Evolutionary conservation across 345 rosid genomes (phyloP).

Genomic region (Tarenaya hassleriana): DNA sequence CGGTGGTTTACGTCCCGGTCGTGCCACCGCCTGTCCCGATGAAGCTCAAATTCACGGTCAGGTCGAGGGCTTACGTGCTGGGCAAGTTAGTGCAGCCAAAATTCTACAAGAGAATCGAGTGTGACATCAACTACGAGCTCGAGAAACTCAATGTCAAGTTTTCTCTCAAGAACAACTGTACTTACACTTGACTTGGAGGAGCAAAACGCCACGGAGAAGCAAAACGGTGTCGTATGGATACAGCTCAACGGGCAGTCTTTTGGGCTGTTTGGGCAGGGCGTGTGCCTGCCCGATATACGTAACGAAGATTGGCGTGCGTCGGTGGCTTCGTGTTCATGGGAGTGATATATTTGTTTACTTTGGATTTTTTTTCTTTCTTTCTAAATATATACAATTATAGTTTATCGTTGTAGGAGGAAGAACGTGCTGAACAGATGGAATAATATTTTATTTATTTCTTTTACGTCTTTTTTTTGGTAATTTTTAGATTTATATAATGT

Average conservation of each 20-base stretch:
- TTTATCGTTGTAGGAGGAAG: too few species aligned
- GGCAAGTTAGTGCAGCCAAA: constrained; percentile 86
- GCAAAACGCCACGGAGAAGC: not conserved
- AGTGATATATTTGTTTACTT: constrained; percentile 18
- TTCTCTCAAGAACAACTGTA: constrained; percentile 65
- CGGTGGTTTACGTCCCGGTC: constrained; percentile 22
- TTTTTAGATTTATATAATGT: too few species aligned
- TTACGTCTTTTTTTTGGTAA: not conserved
- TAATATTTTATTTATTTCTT: constrained; percentile 27
- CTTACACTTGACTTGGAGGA: constrained; percentile 29
- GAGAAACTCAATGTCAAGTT: constrained; percentile 59
- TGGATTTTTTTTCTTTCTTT: constrained; percentile 21
- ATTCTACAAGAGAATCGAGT: constrained; percentile 58
- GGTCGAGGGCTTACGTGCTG: constrained; percentile 77
- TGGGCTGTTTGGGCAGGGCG: constrained; percentile 33
- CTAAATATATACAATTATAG: not conserved
- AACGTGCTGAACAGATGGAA: constrained; percentile 10
- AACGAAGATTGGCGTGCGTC: constrained; percentile 16
- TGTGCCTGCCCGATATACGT: constrained; percentile 15
- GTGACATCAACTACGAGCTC: constrained; percentile 53
- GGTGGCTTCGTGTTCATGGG: constrained; percentile 22
- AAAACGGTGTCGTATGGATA: constrained; percentile 24
- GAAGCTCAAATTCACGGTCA: constrained; percentile 46
- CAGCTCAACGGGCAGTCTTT: constrained; percentile 49
- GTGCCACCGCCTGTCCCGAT: constrained; percentile 61